Evolutionary conservation across 768 basidiomycete species (phyloP).

Genomic region (Suillus luteus): DNA sequence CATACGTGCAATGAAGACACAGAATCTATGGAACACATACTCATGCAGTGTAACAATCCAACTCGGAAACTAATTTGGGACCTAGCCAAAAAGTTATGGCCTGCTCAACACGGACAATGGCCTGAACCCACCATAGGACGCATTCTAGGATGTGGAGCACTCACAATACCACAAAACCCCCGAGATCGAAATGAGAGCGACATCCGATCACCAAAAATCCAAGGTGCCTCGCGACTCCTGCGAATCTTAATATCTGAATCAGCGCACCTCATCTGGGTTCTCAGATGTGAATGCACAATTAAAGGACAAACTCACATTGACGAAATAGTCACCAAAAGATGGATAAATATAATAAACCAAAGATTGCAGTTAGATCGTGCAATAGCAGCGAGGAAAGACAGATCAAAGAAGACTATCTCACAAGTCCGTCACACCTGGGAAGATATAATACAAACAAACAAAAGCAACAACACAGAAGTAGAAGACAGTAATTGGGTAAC

Average conservation of each 20-base stretch:
- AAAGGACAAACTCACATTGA: background rate
- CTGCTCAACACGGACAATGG: conserved; percentile 18
- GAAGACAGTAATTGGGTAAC: too few relatives aligned
- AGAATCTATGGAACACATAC: conserved; percentile 15
- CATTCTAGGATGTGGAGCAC: conserved; percentile 21
- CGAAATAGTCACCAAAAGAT: background rate
- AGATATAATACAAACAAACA: too few relatives aligned
- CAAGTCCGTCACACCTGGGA: too few relatives aligned
- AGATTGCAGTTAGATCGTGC: background rate
- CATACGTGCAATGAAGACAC: conserved; percentile 19
- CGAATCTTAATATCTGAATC: background rate
- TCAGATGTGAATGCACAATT: background rate
- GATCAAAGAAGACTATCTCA: too few relatives aligned
- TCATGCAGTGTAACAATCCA: conserved; percentile 23
- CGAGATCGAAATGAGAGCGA: background rate
- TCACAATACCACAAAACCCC: background rate
- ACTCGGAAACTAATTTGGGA: conserved; percentile 30
- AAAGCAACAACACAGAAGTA: too few relatives aligned
- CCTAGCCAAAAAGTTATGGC: conserved; percentile 21
- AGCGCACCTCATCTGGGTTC: background rate
- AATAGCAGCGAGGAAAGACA: background rate
- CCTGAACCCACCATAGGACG: conserved; percentile 15
- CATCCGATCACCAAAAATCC: too few relatives aligned
- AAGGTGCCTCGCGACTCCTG: background rate
- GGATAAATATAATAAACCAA: background rate